These are phyloP conservation scores for Stellera chamaejasme DNA, from an alignment of 345 rosid genomes.

Conservation along the genomic window DNA sequence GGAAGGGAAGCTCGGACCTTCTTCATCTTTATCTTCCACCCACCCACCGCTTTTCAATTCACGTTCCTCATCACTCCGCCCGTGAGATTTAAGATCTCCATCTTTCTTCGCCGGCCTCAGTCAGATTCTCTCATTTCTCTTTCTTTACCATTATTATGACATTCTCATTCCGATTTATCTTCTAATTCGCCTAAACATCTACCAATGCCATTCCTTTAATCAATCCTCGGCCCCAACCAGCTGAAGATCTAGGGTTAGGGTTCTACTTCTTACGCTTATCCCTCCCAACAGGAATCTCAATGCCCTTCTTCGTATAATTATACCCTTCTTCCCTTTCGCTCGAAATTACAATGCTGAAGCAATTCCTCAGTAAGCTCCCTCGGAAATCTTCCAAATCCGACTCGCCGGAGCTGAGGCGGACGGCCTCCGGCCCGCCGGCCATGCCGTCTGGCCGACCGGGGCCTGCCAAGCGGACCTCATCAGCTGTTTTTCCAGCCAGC, in stretches of 20 bases:
- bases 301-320: slow-evolving; percentile 14
- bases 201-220: background rate
- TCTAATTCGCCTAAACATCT: slow-evolving; percentile 17
- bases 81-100: slow-evolving; percentile 8
- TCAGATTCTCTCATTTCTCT: slow-evolving; percentile 16
- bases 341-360: slow-evolving; percentile 48
- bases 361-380: slow-evolving; percentile 63
- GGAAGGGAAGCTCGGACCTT: no score
- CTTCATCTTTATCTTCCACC: no score
- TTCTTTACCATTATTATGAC: slow-evolving; percentile 17
- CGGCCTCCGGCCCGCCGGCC: slow-evolving; percentile 21
- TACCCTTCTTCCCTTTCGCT: background rate
- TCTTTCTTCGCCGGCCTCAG: slow-evolving; percentile 9
- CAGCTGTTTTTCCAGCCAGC: slow-evolving; percentile 71
- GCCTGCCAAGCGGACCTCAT: slow-evolving; percentile 51
- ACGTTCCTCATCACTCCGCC: background rate
- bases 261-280: slow-evolving; percentile 11
- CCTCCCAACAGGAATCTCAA: no score
- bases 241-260: slow-evolving; percentile 18
- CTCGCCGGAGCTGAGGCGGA: slow-evolving; percentile 33
- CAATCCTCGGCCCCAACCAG: slow-evolving; percentile 19
- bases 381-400: slow-evolving; percentile 53
- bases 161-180: slow-evolving; percentile 16
- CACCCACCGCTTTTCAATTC: background rate
- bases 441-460: slow-evolving; percentile 33